Evolutionary conservation across 2,329 filamentous ascomycete species (phyloP).

Genomic region (Periconia macrospinosa): DNA sequence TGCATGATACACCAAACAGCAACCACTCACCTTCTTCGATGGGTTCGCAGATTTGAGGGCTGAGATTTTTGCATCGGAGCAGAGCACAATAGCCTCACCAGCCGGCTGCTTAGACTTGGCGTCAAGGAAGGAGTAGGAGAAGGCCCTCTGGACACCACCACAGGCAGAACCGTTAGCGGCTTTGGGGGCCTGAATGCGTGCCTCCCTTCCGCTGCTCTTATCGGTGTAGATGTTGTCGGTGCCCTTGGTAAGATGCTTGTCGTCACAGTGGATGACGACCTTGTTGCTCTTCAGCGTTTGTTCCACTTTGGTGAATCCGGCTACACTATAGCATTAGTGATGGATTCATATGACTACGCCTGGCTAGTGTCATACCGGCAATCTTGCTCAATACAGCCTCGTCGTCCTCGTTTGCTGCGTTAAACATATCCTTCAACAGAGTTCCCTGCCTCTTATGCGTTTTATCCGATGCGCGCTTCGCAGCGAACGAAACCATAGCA

Average conservation of each 20-base stretch:
- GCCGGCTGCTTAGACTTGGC: neutral
- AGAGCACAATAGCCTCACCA: constrained; percentile 3
- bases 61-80: neutral
- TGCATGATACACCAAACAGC: neutral
- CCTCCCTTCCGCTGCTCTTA: constrained; percentile 1
- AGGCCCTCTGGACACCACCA: constrained; percentile 1
- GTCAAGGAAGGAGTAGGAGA: constrained; percentile 1
- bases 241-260: constrained; percentile 2
- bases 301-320: neutral
- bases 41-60: neutral
- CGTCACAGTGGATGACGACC: constrained; percentile 3
- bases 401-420: constrained; percentile 1
- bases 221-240: neutral
- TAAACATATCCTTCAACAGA: constrained; percentile 1
- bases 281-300: neutral
- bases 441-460: constrained; percentile 1
- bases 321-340: neutral
- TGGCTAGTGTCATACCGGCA: neutral
- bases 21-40: neutral
- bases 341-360: neutral
- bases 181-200: neutral
- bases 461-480: neutral
- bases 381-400: neutral
- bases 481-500: neutral
- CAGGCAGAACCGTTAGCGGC: neutral